Evolutionary conservation across 306 rosid species (phyloP).

Genomic region (Cyamopsis tetragonoloba): DNA sequence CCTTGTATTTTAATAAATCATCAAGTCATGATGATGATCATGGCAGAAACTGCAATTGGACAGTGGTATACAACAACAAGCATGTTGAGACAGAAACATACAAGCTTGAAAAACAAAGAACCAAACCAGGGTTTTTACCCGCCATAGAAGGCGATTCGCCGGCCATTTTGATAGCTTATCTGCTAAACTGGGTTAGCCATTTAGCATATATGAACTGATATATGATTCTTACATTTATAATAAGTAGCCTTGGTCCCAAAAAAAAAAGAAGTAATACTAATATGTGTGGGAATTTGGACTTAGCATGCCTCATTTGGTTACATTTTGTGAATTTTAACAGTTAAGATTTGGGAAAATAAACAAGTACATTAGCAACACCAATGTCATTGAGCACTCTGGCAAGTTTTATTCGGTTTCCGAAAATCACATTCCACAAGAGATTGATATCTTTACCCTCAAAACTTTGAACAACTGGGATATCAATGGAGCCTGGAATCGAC

Average conservation of each 20-base stretch:
- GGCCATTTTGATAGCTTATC: constrained; percentile 47
- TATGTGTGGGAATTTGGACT: not conserved
- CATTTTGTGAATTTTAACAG: constrained; percentile 28
- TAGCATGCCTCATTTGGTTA: not conserved
- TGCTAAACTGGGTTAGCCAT: constrained; percentile 57
- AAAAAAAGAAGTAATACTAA: not conserved
- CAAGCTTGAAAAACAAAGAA: constrained; percentile 46
- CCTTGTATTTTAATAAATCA: constrained; percentile 41
- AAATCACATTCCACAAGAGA: constrained; percentile 61
- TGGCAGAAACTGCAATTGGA: too few relatives aligned
- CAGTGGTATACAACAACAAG: constrained; percentile 50
- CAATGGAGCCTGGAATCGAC: constrained; percentile 53
- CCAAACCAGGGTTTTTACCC: constrained; percentile 61
- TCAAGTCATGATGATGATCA: too few relatives aligned
- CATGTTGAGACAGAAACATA: constrained; percentile 58
- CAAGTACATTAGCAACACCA: constrained; percentile 66
- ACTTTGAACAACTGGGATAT: constrained; percentile 56
- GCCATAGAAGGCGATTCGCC: constrained; percentile 47
- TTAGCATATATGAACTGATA: too few relatives aligned
- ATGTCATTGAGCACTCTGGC: constrained; percentile 62
- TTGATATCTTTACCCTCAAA: constrained; percentile 47
- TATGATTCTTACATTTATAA: not conserved
- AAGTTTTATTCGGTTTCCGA: constrained; percentile 58
- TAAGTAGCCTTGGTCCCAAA: not conserved
- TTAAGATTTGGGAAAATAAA: constrained; percentile 59